phyloP scores from a whole-genome alignment of 768 basidiomycete genomes.

The Tulasnella sp. region DNA sequence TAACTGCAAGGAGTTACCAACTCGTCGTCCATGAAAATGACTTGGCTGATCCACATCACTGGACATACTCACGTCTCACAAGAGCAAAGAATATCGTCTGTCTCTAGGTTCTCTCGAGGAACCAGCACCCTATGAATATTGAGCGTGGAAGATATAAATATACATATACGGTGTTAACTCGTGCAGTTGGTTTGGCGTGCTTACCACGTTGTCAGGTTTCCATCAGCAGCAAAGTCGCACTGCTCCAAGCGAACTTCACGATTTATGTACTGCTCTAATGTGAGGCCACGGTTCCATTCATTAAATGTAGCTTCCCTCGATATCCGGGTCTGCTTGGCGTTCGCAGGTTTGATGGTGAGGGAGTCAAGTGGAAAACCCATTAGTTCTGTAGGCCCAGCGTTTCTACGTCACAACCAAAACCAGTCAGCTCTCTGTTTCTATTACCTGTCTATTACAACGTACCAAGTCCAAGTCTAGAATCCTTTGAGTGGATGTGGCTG shows the following conservation, averaged over 20 bases:
- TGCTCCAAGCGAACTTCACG: conserved; percentile 31
- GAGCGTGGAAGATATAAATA: not conserved
- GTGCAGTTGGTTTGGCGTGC: conserved; percentile 12
- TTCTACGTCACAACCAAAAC: not conserved
- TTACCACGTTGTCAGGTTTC: conserved; percentile 40
- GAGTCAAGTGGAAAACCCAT: conserved; percentile 4
- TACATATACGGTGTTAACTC: not conserved
- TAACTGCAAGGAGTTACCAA: conserved; percentile 23
- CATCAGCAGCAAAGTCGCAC: conserved; percentile 34
- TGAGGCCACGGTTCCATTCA: conserved; percentile 35
- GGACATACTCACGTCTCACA: conserved; percentile 48
- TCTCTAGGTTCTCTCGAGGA: conserved; percentile 36
- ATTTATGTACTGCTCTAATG: conserved; percentile 35
- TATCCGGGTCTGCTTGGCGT: not conserved
- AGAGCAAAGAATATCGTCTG: conserved; percentile 44
- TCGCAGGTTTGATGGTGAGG: conserved; percentile 7
- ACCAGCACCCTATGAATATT: conserved; percentile 40
- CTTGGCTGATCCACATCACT: too few relatives aligned
- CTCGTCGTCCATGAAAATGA: not conserved
- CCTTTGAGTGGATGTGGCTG: too few relatives aligned
- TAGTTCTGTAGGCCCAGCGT: not conserved
- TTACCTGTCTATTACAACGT: too few relatives aligned
- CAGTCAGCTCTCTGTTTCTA: too few relatives aligned
- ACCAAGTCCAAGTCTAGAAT: too few relatives aligned
- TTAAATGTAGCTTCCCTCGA: conserved; percentile 27